A percentile compares a stretch with the other conserved stretches of the same genome.
These are phyloP conservation scores for Botryosphaeria agaves DNA, from an alignment of 2,329 filamentous ascomycete genomes.

Conservation along the genomic window DNA sequence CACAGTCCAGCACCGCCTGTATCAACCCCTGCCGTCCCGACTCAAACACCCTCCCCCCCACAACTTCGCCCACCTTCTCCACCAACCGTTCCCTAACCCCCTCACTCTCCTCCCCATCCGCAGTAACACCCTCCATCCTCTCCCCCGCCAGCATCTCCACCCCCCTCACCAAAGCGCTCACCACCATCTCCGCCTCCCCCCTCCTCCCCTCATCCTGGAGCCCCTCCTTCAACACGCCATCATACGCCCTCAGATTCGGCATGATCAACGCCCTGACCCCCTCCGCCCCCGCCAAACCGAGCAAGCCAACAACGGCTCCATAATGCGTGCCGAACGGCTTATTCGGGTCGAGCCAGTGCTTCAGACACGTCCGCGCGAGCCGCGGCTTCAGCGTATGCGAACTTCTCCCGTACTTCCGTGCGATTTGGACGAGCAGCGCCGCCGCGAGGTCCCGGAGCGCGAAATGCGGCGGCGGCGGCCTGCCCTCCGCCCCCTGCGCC, in stretches of 20 bases:
- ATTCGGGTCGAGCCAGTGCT: slow-evolving; percentile 74
- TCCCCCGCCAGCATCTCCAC: slow-evolving; percentile 36
- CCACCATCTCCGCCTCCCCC: slow-evolving; percentile 42
- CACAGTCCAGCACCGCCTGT: slow-evolving; percentile 20
- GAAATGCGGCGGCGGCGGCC: slow-evolving; percentile 44
- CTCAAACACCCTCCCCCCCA: slow-evolving; percentile 22
- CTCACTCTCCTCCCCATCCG: slow-evolving; percentile 21
- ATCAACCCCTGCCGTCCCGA: slow-evolving; percentile 18
- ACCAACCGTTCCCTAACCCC: slow-evolving; percentile 21
- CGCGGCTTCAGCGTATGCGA: slow-evolving; percentile 75
- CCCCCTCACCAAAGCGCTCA: slow-evolving; percentile 37
- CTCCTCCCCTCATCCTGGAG: slow-evolving; percentile 26
- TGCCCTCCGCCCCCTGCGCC: slow-evolving; percentile 19
- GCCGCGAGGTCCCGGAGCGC: slow-evolving; percentile 71
- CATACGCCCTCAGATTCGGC: slow-evolving; percentile 48
- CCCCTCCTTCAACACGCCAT: slow-evolving; percentile 40
- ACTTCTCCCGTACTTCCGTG: slow-evolving; percentile 61
- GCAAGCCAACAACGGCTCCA: slow-evolving; percentile 67
- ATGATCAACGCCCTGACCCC: slow-evolving; percentile 46
- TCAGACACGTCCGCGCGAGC: slow-evolving; percentile 82
- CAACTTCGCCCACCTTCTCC: slow-evolving; percentile 26
- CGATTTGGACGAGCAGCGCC: slow-evolving; percentile 62
- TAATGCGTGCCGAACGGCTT: slow-evolving; percentile 76
- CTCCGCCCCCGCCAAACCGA: slow-evolving; percentile 55
- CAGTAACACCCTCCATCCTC: slow-evolving; percentile 17